Conservation (phyloP, 2,329 filamentous ascomycete species). For the Cladosporium halotolerans region DNA sequence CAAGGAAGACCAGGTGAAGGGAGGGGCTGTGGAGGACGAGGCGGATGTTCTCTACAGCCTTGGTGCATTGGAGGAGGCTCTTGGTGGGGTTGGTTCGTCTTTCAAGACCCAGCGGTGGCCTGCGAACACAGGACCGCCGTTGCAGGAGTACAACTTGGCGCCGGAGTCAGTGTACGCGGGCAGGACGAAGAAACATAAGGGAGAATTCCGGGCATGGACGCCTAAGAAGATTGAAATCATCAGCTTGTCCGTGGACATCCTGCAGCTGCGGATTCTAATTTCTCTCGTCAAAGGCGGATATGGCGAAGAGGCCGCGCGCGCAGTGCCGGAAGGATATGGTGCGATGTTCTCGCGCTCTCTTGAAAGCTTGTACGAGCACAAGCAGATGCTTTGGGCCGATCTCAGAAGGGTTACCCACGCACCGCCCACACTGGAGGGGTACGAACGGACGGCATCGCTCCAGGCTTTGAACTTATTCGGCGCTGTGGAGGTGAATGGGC, state of each 20-base stretch:
- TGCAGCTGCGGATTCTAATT: conserved; percentile 34
- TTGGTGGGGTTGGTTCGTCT: conserved; percentile 16
- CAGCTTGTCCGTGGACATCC: conserved; percentile 35
- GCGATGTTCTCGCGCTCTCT: conserved; percentile 11
- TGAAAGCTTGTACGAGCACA: conserved; percentile 1
- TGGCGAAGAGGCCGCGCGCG: conserved; percentile 15
- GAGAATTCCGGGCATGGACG: conserved; percentile 20
- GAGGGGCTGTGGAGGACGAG: conserved; percentile 4
- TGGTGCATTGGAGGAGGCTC: conserved; percentile 13
- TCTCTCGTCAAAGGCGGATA: conserved; percentile 18
- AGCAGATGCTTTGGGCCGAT: conserved; percentile 1
- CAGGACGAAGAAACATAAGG: background rate
- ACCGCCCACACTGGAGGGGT: conserved; percentile 2
- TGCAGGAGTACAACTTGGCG: conserved; percentile 29
- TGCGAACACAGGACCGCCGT: conserved; percentile 33
- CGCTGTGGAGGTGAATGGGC: background rate
- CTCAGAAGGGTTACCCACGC: background rate
- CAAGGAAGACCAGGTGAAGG: background rate
- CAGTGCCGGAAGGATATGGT: conserved; percentile 22
- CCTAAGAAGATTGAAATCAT: conserved; percentile 40
- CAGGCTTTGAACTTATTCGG: conserved; percentile 1
- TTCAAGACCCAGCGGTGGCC: conserved; percentile 27
- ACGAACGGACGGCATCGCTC: background rate
- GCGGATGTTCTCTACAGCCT: background rate
- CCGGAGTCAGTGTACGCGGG: conserved; percentile 43